These are phyloP conservation scores for Fonsecaea monophora DNA, from an alignment of 2,329 filamentous ascomycete species.

Conservation along the genomic window DNA sequence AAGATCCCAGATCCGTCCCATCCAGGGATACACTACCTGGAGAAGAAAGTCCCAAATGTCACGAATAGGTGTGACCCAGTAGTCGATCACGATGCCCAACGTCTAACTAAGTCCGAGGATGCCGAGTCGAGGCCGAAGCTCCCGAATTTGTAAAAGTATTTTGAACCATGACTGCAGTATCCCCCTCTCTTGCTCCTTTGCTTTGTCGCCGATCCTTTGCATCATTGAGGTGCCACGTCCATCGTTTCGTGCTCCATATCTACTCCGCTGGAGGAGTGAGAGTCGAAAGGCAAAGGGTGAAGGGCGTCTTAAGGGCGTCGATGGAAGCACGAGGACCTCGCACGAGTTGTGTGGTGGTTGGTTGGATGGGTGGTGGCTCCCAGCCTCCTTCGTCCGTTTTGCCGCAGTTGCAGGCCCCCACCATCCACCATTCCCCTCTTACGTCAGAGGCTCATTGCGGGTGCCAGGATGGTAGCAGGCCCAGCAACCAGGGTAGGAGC, in stretches of 20 bases:
- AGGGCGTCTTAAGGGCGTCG: background rate
- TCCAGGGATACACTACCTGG: background rate
- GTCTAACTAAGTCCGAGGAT: background rate
- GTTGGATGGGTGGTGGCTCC: background rate
- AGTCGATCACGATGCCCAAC: slow-evolving; percentile 4
- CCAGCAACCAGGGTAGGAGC: background rate
- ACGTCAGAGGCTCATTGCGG: background rate
- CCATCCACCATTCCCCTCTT: background rate
- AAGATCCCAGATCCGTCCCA: slow-evolving; percentile 18
- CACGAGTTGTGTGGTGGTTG: background rate
- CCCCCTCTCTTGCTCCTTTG: background rate
- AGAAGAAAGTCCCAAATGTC: background rate
- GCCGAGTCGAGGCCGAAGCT: slow-evolving; percentile 1
- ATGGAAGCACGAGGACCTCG: background rate
- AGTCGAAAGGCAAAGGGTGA: background rate
- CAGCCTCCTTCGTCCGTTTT: slow-evolving; percentile 4
- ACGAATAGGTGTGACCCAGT: background rate
- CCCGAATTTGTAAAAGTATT: too few relatives aligned
- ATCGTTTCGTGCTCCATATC: background rate
- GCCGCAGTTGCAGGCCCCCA: background rate
- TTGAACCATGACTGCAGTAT: too few relatives aligned
- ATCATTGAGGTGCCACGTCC: background rate
- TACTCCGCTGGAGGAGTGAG: background rate
- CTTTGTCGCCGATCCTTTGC: background rate
- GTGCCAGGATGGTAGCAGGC: background rate